These are phyloP conservation scores for Piloderma croceum DNA, from an alignment of 768 basidiomycete genomes.

Conservation along the genomic window DNA sequence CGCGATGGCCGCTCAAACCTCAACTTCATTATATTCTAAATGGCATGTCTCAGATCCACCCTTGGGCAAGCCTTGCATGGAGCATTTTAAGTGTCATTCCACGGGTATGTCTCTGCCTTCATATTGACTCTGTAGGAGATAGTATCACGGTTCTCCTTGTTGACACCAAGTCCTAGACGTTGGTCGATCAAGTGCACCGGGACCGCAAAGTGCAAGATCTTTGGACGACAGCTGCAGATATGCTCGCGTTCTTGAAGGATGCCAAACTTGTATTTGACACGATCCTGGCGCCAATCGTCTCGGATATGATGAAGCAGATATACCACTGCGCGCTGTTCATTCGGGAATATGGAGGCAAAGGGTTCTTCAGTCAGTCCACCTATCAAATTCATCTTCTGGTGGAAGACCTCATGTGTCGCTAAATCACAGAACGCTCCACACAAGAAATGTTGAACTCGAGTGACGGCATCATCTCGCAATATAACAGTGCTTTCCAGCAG, in stretches of 20 bases:
- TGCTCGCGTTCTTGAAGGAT: constrained; percentile 8
- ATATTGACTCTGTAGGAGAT: not conserved
- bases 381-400: not conserved
- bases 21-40: too few relatives aligned
- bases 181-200: constrained; percentile 1
- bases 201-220: constrained; percentile 1
- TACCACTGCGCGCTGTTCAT: constrained; percentile 7
- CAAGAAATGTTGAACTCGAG: too few relatives aligned
- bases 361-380: not conserved
- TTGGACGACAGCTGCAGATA: constrained; percentile 1
- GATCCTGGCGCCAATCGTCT: not conserved
- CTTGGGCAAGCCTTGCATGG: constrained; percentile 6
- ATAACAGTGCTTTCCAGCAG: too few relatives aligned
- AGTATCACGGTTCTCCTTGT: too few relatives aligned
- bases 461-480: too few relatives aligned
- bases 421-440: too few relatives aligned
- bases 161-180: not conserved
- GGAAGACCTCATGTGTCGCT: too few relatives aligned
- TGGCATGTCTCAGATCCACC: too few relatives aligned
- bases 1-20: too few relatives aligned
- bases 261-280: not conserved
- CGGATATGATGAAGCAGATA: constrained; percentile 4
- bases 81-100: constrained; percentile 1
- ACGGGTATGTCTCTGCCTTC: not conserved
- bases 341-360: constrained; percentile 3